Percentiles rank a stretch among this genome's conserved stretches.
phyloP scores from a whole-genome alignment of 768 basidiomycete genomes.

The Tylopilus sp. region DNA sequence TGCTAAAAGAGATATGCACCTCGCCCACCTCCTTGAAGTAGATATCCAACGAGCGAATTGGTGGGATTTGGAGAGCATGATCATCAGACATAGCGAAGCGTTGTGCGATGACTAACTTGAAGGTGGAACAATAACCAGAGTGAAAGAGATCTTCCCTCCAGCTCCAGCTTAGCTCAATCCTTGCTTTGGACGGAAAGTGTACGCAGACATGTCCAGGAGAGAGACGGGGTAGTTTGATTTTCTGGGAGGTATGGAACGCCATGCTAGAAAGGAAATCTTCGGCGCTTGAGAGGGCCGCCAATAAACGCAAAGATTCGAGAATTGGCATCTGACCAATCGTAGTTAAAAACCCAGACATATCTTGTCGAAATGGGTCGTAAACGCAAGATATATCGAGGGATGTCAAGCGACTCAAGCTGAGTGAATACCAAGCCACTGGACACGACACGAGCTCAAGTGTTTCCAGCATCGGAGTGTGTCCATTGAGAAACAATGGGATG shows the following conservation, averaged over 20 bases:
- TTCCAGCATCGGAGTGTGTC: neutral
- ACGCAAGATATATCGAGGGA: neutral
- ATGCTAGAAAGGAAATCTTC: neutral
- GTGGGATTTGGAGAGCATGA: neutral
- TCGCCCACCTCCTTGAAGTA: neutral
- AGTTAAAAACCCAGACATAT: neutral
- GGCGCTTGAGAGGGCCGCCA: slow-evolving; percentile 4
- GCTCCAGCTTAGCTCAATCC: neutral
- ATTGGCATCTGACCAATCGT: neutral
- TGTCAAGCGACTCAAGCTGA: neutral
- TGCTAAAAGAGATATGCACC: neutral
- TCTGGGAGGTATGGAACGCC: neutral
- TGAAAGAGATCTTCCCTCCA: neutral
- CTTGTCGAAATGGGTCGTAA: neutral
- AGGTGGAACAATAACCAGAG: neutral
- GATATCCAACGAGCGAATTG: neutral
- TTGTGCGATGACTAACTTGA: neutral
- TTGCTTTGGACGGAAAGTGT: neutral
- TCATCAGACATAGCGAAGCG: neutral
- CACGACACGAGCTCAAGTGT: neutral
- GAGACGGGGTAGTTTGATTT: neutral
- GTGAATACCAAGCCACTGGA: neutral
- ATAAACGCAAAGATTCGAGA: neutral
- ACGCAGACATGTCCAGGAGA: neutral
- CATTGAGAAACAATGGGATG: neutral